These are phyloP conservation scores for Leccinum griseonigrum DNA, from an alignment of 1,284 basidiomycete genomes.

Conservation along the genomic window DNA sequence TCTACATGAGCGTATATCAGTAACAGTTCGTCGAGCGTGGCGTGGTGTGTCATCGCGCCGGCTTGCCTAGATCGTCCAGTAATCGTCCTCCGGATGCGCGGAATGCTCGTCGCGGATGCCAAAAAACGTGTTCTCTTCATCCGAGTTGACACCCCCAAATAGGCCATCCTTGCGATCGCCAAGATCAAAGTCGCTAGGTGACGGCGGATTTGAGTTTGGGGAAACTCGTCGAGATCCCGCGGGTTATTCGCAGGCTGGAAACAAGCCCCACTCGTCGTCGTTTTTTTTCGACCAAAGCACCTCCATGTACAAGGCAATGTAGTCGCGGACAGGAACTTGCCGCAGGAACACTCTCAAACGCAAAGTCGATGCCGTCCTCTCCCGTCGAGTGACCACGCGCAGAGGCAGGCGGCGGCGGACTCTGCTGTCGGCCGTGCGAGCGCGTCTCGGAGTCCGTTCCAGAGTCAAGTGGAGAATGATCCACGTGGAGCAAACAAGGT, in stretches of 20 bases:
- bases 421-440: too few species aligned
- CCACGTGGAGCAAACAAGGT: too few species aligned
- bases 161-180: constrained; percentile 40
- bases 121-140: constrained; percentile 32
- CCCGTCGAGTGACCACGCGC: too few species aligned
- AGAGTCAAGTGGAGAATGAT: too few species aligned
- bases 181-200: constrained; percentile 61
- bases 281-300: too few species aligned
- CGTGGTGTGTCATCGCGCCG: constrained; percentile 34
- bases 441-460: too few species aligned
- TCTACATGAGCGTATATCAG: not conserved
- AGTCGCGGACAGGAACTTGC: not conserved
- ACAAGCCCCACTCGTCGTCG: too few species aligned
- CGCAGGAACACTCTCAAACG: not conserved
- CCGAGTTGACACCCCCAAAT: constrained; percentile 35
- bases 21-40: not conserved
- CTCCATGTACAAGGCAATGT: too few species aligned
- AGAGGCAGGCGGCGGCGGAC: constrained; percentile 4
- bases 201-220: not conserved
- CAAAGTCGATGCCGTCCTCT: too few species aligned
- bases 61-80: constrained; percentile 57
- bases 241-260: too few species aligned
- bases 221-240: too few species aligned
- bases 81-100: constrained; percentile 54
- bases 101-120: constrained; percentile 22